phyloP scores from a whole-genome alignment of 352 stramenopile species.

The Globisporangium iwayamae region DNA sequence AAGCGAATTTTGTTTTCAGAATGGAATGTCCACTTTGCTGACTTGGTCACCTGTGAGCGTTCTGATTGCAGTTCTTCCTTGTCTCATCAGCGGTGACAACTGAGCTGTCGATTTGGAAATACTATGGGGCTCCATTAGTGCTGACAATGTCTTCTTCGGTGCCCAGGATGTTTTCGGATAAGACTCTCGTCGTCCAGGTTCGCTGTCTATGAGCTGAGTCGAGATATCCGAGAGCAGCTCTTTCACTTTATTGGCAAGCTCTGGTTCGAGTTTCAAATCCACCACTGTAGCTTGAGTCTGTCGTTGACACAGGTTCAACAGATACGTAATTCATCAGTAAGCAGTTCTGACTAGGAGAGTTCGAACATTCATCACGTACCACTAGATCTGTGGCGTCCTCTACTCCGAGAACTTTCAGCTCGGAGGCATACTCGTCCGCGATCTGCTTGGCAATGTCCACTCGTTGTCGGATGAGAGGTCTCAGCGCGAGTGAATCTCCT shows the following conservation, averaged over 20 bases:
- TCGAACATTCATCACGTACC: constrained; percentile 13
- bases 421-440: constrained; percentile 14
- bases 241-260: constrained; percentile 24
- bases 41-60: constrained; percentile 4
- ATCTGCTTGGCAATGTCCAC: constrained; percentile 22
- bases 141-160: not conserved
- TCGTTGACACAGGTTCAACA: not conserved
- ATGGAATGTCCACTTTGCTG: constrained; percentile 9
- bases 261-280: constrained; percentile 19
- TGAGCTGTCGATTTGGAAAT: constrained; percentile 5
- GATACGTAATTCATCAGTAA: not conserved
- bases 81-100: constrained; percentile 24
- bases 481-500: constrained; percentile 22
- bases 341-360: not conserved
- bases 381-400: constrained; percentile 24
- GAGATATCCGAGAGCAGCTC: constrained; percentile 19
- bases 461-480: constrained; percentile 23
- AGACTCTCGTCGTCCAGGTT: not conserved
- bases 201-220: not conserved
- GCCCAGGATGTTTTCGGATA: not conserved
- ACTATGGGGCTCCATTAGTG: not conserved
- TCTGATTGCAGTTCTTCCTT: constrained; percentile 12
- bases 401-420: constrained; percentile 21
- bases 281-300: constrained; percentile 16
- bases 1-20: not conserved